A percentile compares a stretch with the other conserved stretches of the same genome.
Conservation (phyloP, 2,329 filamentous ascomycete genomes). For the Colletotrichum tropicale region DNA sequence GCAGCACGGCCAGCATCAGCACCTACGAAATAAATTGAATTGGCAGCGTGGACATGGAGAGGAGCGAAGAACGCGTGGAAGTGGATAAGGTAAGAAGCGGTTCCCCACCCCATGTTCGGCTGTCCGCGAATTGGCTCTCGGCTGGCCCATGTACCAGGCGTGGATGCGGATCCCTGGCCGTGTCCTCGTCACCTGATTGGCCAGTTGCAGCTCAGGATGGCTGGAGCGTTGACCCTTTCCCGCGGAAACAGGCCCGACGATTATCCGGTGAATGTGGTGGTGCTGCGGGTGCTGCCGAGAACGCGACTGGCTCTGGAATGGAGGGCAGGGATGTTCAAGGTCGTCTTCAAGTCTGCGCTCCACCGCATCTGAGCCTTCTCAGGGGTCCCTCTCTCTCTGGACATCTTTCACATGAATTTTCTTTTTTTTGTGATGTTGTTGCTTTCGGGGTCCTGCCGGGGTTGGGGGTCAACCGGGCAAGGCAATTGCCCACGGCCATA, state of each 20-base stretch:
- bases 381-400: background rate
- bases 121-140: background rate
- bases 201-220: background rate
- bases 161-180: background rate
- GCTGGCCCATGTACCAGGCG: background rate
- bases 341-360: background rate
- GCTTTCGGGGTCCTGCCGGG: background rate
- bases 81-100: background rate
- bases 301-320: background rate
- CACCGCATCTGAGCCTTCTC: background rate
- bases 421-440: background rate
- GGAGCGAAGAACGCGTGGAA: constrained; percentile 1
- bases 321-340: background rate
- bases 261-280: background rate
- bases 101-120: background rate
- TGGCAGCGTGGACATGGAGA: background rate
- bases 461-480: background rate
- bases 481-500: background rate
- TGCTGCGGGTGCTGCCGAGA: constrained; percentile 9
- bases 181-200: background rate
- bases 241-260: background rate
- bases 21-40: background rate
- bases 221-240: background rate
- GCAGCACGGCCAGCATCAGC: background rate
- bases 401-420: background rate